phyloP scores from a whole-genome alignment of 202 grass and related monocot genomes.

The Cymbopogon flexuosus region DNA sequence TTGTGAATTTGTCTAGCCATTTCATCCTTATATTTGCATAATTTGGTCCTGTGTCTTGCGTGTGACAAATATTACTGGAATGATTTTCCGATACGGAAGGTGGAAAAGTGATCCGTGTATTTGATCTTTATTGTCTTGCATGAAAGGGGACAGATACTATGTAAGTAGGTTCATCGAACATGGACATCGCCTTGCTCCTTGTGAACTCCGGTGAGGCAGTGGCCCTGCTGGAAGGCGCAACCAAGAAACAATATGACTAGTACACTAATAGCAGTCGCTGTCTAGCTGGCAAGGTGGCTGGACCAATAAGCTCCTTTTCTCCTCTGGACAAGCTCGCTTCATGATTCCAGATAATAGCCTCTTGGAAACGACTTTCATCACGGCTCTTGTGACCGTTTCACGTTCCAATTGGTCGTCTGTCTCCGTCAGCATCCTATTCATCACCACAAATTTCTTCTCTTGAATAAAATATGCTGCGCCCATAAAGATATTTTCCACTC shows the following conservation, averaged over 20 bases:
- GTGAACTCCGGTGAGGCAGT: neutral
- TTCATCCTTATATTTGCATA: neutral
- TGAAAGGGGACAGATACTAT: neutral
- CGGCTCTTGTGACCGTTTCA: constrained; percentile 8
- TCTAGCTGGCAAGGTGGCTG: constrained; percentile 1
- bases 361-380: constrained; percentile 16
- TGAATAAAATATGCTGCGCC: neutral
- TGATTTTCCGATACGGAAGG: too few species aligned
- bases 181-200: constrained; percentile 7
- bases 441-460: neutral
- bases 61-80: neutral
- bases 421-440: neutral
- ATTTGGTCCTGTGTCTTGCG: neutral
- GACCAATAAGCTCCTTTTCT: neutral
- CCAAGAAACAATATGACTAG: neutral
- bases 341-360: neutral
- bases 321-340: neutral
- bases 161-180: constrained; percentile 31
- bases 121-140: too few species aligned
- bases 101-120: too few species aligned
- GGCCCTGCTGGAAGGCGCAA: neutral
- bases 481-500: neutral
- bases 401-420: constrained; percentile 14
- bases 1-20: neutral
- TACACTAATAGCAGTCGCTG: neutral